A percentile compares a stretch with the other conserved stretches of the same genome.
Evolutionary conservation across 345 rosid genomes (phyloP).

Genomic region (Citrus hindsii): DNA sequence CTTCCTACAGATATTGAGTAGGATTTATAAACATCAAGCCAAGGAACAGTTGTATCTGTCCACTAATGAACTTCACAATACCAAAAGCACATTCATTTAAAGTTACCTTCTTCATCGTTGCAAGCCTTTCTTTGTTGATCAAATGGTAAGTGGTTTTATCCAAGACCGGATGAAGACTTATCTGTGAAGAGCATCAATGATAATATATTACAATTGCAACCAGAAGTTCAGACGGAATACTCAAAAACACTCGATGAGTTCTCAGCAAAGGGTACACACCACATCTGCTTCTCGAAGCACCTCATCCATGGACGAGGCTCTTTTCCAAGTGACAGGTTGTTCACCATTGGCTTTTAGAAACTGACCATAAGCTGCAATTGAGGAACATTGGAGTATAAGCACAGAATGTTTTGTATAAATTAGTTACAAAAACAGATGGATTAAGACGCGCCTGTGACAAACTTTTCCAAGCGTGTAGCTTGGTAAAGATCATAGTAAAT

Average conservation of each 20-base stretch:
- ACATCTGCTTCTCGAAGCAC: constrained; percentile 88
- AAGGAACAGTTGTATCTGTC: neutral
- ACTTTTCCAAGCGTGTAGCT: constrained; percentile 90
- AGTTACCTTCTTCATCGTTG: constrained; percentile 87
- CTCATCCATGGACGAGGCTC: constrained; percentile 88
- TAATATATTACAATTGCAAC: neutral
- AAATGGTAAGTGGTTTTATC: constrained; percentile 96
- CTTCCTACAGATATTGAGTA: constrained; percentile 51
- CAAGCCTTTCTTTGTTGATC: constrained; percentile 88
- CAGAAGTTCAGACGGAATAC: neutral
- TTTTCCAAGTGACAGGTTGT: constrained; percentile 83
- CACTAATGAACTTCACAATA: neutral
- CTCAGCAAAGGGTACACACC: constrained; percentile 35
- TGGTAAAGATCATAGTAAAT: constrained; percentile 92
- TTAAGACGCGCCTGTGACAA: constrained; percentile 61
- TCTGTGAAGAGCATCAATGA: constrained; percentile 39
- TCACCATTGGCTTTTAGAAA: constrained; percentile 86
- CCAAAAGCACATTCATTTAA: neutral
- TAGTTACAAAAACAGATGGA: neutral
- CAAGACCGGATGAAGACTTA: constrained; percentile 93
- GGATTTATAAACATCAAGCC: neutral
- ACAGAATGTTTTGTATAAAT: neutral
- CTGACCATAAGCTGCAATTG: constrained; percentile 65
- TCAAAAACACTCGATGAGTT: neutral
- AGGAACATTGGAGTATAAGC: constrained; percentile 4